Evolutionary conservation across 768 basidiomycete genomes (phyloP).

Genomic region (Royoungia palumana): DNA sequence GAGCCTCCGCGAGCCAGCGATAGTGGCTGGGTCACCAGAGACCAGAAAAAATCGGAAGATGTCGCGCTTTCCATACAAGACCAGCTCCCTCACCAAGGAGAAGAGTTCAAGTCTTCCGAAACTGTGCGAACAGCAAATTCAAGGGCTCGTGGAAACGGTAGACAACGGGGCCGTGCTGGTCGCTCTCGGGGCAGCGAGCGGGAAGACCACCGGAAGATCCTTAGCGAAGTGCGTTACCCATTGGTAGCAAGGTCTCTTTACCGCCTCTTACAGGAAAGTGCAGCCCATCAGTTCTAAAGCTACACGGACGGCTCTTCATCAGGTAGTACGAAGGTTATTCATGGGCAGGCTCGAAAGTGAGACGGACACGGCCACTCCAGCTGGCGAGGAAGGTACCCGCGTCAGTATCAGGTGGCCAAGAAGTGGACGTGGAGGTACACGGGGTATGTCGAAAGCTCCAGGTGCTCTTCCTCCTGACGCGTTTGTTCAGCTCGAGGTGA

Average conservation of each 20-base stretch:
- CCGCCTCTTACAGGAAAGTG: constrained; percentile 11
- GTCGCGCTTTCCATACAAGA: constrained; percentile 17
- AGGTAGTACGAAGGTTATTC: constrained; percentile 76
- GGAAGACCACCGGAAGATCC: constrained; percentile 70
- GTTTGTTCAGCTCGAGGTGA: constrained; percentile 31
- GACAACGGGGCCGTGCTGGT: constrained; percentile 45
- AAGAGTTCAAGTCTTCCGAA: constrained; percentile 24
- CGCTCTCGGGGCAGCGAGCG: constrained; percentile 38
- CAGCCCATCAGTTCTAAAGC: constrained; percentile 85
- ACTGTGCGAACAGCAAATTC: constrained; percentile 40
- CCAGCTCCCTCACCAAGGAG: neutral
- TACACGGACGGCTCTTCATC: constrained; percentile 78
- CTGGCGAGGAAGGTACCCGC: constrained; percentile 64
- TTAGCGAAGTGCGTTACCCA: constrained; percentile 70
- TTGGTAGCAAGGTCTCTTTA: constrained; percentile 7
- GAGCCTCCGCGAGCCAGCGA: constrained; percentile 74
- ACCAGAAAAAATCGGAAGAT: constrained; percentile 31
- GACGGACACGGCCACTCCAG: constrained; percentile 52
- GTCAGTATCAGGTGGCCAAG: constrained; percentile 79
- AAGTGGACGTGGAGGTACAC: constrained; percentile 43
- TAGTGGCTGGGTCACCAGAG: constrained; percentile 65
- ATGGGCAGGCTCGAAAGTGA: constrained; percentile 81
- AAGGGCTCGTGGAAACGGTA: constrained; percentile 38
- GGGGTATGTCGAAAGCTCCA: constrained; percentile 20
- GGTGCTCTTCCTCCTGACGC: neutral